Percentiles rank a stretch among this genome's conserved stretches.
Evolutionary conservation across 2,329 filamentous ascomycete genomes (phyloP).

Genomic region (Lecanicillium sp.): DNA sequence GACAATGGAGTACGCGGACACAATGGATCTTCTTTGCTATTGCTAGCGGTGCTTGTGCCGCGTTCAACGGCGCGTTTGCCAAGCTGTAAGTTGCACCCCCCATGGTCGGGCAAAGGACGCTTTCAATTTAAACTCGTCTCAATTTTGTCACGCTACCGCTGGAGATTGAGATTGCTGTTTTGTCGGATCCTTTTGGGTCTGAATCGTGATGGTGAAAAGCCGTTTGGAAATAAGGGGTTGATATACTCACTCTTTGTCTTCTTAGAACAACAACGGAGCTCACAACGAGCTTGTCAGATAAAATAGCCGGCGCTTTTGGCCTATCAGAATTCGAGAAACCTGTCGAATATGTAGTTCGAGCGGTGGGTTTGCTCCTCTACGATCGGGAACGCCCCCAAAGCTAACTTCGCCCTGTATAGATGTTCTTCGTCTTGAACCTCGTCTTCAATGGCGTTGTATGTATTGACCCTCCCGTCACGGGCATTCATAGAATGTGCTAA

Average conservation of each 20-base stretch:
- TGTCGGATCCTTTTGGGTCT: too few relatives aligned
- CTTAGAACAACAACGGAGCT: conserved; percentile 48
- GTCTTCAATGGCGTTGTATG: conserved; percentile 63
- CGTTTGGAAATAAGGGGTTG: too few relatives aligned
- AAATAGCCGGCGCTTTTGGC: conserved; percentile 35
- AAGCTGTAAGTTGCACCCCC: conserved; percentile 54
- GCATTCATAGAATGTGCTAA: conserved; percentile 8
- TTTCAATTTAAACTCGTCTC: background rate
- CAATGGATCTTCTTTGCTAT: conserved; percentile 64
- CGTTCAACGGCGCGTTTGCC: conserved; percentile 76
- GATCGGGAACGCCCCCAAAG: background rate
- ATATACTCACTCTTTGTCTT: background rate
- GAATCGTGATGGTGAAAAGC: too few relatives aligned
- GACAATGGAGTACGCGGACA: conserved; percentile 23
- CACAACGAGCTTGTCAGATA: conserved; percentile 39
- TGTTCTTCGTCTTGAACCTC: conserved; percentile 69
- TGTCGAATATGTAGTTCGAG: conserved; percentile 42
- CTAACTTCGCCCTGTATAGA: conserved; percentile 30
- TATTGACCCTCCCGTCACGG: conserved; percentile 8
- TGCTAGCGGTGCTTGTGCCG: conserved; percentile 68
- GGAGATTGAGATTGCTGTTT: too few relatives aligned
- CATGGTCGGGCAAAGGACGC: background rate
- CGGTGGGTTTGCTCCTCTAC: conserved; percentile 29
- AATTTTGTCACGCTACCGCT: conserved; percentile 4
- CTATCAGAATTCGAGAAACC: conserved; percentile 30